phyloP scores from a whole-genome alignment of 352 stramenopile genomes.

The Pythium rhizo-oryzae region DNA sequence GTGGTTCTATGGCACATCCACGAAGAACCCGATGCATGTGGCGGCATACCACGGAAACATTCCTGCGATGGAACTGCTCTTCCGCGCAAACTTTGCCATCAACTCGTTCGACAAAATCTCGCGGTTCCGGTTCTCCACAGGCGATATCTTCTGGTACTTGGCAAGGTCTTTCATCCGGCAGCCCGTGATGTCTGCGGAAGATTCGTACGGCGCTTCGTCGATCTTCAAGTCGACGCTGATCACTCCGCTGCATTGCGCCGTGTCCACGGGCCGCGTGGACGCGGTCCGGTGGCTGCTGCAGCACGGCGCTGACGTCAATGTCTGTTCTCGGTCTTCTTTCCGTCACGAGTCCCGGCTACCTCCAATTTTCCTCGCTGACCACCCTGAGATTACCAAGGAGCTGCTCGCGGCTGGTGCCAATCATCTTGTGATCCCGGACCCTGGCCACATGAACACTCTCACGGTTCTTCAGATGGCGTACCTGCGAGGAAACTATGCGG shows the following conservation, averaged over 20 bases:
- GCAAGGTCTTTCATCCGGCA: slow-evolving; percentile 73
- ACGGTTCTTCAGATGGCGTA: slow-evolving; percentile 84
- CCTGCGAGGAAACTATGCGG: slow-evolving; percentile 77
- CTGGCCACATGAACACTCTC: slow-evolving; percentile 86
- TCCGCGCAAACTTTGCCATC: slow-evolving; percentile 55
- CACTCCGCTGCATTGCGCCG: slow-evolving; percentile 76
- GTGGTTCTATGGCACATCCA: slow-evolving; percentile 71
- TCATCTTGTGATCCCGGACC: slow-evolving; percentile 78
- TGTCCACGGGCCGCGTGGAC: slow-evolving; percentile 71
- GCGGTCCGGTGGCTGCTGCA: slow-evolving; percentile 75
- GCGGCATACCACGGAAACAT: slow-evolving; percentile 82
- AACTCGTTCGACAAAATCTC: slow-evolving; percentile 86
- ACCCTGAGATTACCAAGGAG: slow-evolving; percentile 78
- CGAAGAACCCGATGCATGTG: slow-evolving; percentile 87
- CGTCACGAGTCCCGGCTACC: slow-evolving; percentile 66
- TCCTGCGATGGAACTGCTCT: slow-evolving; percentile 66
- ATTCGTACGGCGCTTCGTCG: slow-evolving; percentile 54
- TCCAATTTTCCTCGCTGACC: slow-evolving; percentile 80
- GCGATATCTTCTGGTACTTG: slow-evolving; percentile 85
- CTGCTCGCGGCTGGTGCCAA: slow-evolving; percentile 69
- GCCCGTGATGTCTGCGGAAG: slow-evolving; percentile 63
- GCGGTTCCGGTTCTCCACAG: slow-evolving; percentile 72
- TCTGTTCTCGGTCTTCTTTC: slow-evolving; percentile 77
- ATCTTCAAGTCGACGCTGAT: slow-evolving; percentile 78
- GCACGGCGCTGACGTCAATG: slow-evolving; percentile 74